Conservation (phyloP, 176 grass and related monocot genomes). For the Ensete ventricosum region DNA sequence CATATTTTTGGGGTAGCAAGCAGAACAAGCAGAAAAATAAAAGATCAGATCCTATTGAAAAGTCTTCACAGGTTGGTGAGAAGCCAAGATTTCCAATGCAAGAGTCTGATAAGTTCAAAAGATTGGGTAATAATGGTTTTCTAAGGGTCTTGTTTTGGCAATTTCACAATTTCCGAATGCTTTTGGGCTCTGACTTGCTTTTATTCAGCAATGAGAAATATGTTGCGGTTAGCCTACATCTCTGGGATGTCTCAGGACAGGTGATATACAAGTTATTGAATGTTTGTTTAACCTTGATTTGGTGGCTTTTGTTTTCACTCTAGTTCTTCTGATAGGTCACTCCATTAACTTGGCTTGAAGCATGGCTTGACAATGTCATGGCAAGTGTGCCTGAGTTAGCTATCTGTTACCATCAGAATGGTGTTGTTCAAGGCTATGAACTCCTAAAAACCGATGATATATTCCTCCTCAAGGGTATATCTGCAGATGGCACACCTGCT, state of each 20-base stretch:
- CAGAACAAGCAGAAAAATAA: slow-evolving; percentile 53
- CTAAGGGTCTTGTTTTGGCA: slow-evolving; percentile 88
- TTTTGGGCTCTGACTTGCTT: slow-evolving; percentile 94
- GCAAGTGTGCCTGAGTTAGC: slow-evolving; percentile 93
- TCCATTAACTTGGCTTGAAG: slow-evolving; percentile 92
- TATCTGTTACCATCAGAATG: slow-evolving; percentile 94
- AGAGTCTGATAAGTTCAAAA: slow-evolving; percentile 85
- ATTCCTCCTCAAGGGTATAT: slow-evolving; percentile 84
- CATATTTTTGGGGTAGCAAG: slow-evolving; percentile 38
- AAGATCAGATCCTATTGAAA: slow-evolving; percentile 48
- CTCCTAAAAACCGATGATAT: slow-evolving; percentile 96
- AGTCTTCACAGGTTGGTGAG: slow-evolving; percentile 49
- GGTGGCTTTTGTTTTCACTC: slow-evolving; percentile 7
- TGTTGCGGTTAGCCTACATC: slow-evolving; percentile 85
- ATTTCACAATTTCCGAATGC: slow-evolving; percentile 92
- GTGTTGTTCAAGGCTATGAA: slow-evolving; percentile 97
- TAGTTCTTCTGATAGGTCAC: slow-evolving; percentile 58
- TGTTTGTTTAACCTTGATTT: slow-evolving; percentile 22
- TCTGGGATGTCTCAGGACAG: slow-evolving; percentile 94
- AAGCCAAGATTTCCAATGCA: slow-evolving; percentile 56
- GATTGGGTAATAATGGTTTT: slow-evolving; percentile 78
- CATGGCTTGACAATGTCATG: slow-evolving; percentile 98
- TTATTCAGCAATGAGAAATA: slow-evolving; percentile 99
- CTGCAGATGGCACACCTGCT: slow-evolving; percentile 83
- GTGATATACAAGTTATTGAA: slow-evolving; percentile 24